Conservation (phyloP, 441 rosid genomes). For the Erodium moschatum region DNA sequence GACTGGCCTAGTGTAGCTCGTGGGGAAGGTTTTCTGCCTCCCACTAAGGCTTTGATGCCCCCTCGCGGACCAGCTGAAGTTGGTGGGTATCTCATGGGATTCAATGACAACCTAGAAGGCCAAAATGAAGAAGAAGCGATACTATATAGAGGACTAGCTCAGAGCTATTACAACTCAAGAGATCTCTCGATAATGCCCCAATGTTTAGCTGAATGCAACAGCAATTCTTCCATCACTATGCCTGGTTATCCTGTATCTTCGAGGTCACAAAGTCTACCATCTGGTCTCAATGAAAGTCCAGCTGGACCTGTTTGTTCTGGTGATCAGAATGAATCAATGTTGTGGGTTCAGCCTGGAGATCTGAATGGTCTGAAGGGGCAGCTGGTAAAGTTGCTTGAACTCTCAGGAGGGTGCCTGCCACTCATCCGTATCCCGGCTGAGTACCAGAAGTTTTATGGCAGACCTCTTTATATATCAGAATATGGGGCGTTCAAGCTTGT, state of each 20-base stretch:
- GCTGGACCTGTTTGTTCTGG: slow-evolving; percentile 29
- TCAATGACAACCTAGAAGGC: slow-evolving; percentile 35
- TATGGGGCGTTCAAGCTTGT: slow-evolving; percentile 70
- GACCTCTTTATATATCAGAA: slow-evolving; percentile 68
- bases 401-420: slow-evolving; percentile 75
- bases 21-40: slow-evolving; percentile 84
- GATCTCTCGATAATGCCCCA: slow-evolving; percentile 50
- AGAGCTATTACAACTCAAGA: slow-evolving; percentile 48
- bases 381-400: slow-evolving; percentile 68
- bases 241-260: slow-evolving; percentile 33
- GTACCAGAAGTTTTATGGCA: slow-evolving; percentile 65
- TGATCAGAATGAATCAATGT: slow-evolving; percentile 50
- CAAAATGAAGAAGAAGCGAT: slow-evolving; percentile 72
- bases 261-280: slow-evolving; percentile 52
- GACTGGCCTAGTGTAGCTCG: slow-evolving; percentile 96
- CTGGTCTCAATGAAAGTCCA: slow-evolving; percentile 41
- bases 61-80: slow-evolving; percentile 37
- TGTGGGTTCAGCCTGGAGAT: slow-evolving; percentile 95
- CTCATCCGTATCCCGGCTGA: slow-evolving; percentile 62
- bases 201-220: slow-evolving; percentile 42
- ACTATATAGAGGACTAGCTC: slow-evolving; percentile 52
- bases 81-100: slow-evolving; percentile 42
- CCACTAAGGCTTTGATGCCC: slow-evolving; percentile 34
- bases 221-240: slow-evolving; percentile 26
- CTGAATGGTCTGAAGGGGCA: slow-evolving; percentile 67